Conservation (phyloP, 805 yeast species). For the Saccharomycopsis vini region DNA sequence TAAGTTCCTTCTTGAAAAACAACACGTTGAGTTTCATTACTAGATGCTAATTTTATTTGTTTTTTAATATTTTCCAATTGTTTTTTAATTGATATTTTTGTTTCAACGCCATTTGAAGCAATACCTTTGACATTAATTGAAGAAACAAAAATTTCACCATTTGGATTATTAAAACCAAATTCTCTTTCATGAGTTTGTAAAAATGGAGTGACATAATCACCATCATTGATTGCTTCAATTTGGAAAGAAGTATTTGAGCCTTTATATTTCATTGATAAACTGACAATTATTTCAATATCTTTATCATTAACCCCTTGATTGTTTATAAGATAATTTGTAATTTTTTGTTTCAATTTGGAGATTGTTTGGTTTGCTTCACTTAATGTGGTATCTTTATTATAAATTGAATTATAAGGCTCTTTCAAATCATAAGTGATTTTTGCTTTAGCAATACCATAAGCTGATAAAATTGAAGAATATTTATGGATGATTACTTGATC, state of each 20-base stretch:
- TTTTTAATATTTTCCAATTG: constrained; percentile 31
- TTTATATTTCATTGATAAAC: constrained; percentile 35
- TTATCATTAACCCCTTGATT: constrained; percentile 7
- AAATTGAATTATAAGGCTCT: constrained; percentile 21
- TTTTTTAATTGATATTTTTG: constrained; percentile 38
- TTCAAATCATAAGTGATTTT: constrained; percentile 26
- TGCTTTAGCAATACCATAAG: constrained; percentile 38
- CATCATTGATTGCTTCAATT: constrained; percentile 21
- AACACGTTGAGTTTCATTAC: constrained; percentile 31
- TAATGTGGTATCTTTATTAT: constrained; percentile 18
- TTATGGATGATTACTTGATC: constrained; percentile 35
- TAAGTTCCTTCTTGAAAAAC: constrained; percentile 26
- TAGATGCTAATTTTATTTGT: background rate
- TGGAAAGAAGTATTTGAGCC: constrained; percentile 41
- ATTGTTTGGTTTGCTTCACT: background rate
- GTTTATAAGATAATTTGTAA: constrained; percentile 11
- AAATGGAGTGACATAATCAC: constrained; percentile 23
- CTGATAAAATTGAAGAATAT: constrained; percentile 39
- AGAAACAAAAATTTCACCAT: background rate
- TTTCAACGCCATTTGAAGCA: constrained; percentile 22
- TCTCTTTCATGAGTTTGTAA: constrained; percentile 29
- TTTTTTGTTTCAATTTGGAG: constrained; percentile 3
- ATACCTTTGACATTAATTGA: constrained; percentile 2
- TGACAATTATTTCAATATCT: constrained; percentile 20
- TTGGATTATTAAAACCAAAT: constrained; percentile 28